These are phyloP conservation scores for Thecaphora thlaspeos DNA, from an alignment of 1,284 basidiomycete genomes.

Conservation along the genomic window DNA sequence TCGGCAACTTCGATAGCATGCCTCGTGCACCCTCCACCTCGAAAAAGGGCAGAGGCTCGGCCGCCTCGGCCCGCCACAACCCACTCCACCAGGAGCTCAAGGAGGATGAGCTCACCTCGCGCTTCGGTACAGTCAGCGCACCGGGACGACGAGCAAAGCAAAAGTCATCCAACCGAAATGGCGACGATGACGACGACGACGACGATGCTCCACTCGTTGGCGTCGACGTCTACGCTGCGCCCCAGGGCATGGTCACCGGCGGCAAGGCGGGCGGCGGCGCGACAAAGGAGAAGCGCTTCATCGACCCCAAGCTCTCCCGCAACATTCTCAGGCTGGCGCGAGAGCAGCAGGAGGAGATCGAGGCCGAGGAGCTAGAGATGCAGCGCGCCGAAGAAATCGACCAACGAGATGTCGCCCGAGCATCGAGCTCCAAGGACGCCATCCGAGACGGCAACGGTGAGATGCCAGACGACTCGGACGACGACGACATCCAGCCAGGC, in stretches of 20 bases:
- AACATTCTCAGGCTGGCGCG: slow-evolving; percentile 89
- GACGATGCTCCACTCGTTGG: slow-evolving; percentile 1
- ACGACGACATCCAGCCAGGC: slow-evolving; percentile 48
- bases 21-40: background rate
- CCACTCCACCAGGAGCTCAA: slow-evolving; percentile 41
- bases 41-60: background rate
- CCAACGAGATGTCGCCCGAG: slow-evolving; percentile 54
- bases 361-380: slow-evolving; percentile 49
- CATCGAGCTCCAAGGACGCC: slow-evolving; percentile 51
- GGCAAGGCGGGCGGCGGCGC: slow-evolving; percentile 29
- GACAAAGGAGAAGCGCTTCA: slow-evolving; percentile 39
- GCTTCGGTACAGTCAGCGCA: slow-evolving; percentile 38
- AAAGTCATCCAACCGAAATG: slow-evolving; percentile 11
- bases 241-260: slow-evolving; percentile 38
- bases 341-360: slow-evolving; percentile 84
- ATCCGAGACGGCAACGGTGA: slow-evolving; percentile 50
- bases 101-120: slow-evolving; percentile 35
- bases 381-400: slow-evolving; percentile 58
- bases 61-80: slow-evolving; percentile 10
- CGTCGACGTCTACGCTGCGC: slow-evolving; percentile 17
- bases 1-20: too few species aligned
- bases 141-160: slow-evolving; percentile 34
- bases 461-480: slow-evolving; percentile 62
- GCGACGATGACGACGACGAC: slow-evolving; percentile 20
- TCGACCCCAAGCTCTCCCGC: slow-evolving; percentile 69